phyloP scores from a whole-genome alignment of 2,329 filamentous ascomycete genomes.

The Paraphoma sp. region DNA sequence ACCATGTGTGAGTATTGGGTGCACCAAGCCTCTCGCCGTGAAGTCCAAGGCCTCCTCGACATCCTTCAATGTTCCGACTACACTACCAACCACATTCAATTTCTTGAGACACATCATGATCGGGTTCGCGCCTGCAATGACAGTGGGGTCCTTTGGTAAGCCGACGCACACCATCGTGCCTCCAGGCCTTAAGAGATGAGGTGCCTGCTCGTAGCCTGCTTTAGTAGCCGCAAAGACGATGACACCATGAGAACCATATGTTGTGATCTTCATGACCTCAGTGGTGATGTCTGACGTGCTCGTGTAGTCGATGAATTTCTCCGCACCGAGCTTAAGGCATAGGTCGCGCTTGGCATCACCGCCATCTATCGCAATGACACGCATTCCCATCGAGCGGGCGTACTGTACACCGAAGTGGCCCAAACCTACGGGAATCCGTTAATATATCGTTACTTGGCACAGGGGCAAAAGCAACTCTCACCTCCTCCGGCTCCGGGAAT shows the following conservation, averaged over 20 bases:
- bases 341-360: slow-evolving; percentile 57
- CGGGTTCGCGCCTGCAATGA: slow-evolving; percentile 42
- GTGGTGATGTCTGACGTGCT: slow-evolving; percentile 67
- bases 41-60: slow-evolving; percentile 56
- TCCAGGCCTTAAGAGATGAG: slow-evolving; percentile 30
- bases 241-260: slow-evolving; percentile 79
- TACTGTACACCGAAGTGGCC: slow-evolving; percentile 38
- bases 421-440: slow-evolving; percentile 15
- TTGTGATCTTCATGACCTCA: slow-evolving; percentile 54
- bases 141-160: slow-evolving; percentile 27
- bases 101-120: slow-evolving; percentile 48
- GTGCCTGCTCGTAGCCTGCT: slow-evolving; percentile 42
- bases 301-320: slow-evolving; percentile 63
- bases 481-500: slow-evolving; percentile 48
- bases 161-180: slow-evolving; percentile 41
- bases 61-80: slow-evolving; percentile 53
- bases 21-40: slow-evolving; percentile 51
- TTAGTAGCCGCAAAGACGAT: slow-evolving; percentile 71
- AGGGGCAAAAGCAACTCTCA: background rate
- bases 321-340: slow-evolving; percentile 59
- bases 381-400: slow-evolving; percentile 63
- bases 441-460: background rate
- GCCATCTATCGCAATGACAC: slow-evolving; percentile 63
- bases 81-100: slow-evolving; percentile 52
- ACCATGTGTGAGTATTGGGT: slow-evolving; percentile 49